phyloP scores from a whole-genome alignment of 208 protist genomes.

The Jaenimonas drosophilae region DNA sequence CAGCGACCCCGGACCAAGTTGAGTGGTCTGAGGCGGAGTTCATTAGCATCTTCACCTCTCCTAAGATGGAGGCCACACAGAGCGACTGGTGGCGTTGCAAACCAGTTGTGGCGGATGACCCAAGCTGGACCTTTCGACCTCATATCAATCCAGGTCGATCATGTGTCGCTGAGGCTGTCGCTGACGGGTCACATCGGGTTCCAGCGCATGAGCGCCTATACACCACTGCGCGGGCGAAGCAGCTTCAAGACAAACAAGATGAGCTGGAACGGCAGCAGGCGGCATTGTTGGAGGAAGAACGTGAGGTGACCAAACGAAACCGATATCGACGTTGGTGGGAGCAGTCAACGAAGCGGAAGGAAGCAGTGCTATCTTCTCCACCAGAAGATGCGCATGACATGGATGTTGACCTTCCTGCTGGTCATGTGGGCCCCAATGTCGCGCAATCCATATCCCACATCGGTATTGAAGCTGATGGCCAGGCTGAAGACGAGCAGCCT shows the following conservation, averaged over 20 bases:
- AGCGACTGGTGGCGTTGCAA: too few relatives aligned
- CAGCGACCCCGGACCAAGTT: too few relatives aligned
- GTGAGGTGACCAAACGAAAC: constrained; percentile 4
- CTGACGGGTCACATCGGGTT: constrained; percentile 1
- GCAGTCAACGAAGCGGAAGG: background rate
- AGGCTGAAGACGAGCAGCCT: too few relatives aligned
- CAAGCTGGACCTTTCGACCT: constrained; percentile 16
- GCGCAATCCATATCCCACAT: too few relatives aligned
- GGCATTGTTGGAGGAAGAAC: constrained; percentile 8
- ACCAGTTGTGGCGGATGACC: too few relatives aligned
- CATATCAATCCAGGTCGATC: constrained; percentile 12
- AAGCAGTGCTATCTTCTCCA: background rate
- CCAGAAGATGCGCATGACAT: too few relatives aligned
- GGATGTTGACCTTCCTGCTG: too few relatives aligned
- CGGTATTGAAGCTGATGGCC: too few relatives aligned
- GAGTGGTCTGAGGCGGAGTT: too few relatives aligned
- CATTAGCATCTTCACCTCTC: too few relatives aligned
- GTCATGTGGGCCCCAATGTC: too few relatives aligned
- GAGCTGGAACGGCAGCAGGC: constrained; percentile 29
- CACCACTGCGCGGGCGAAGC: constrained; percentile 19
- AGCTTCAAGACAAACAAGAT: constrained; percentile 18
- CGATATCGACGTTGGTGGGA: background rate
- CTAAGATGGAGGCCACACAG: too few relatives aligned
- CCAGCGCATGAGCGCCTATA: constrained; percentile 45
- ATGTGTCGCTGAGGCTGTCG: constrained; percentile 9